Conservation (phyloP, 2,329 filamentous ascomycete species). For the Aspergillus sojae region DNA sequence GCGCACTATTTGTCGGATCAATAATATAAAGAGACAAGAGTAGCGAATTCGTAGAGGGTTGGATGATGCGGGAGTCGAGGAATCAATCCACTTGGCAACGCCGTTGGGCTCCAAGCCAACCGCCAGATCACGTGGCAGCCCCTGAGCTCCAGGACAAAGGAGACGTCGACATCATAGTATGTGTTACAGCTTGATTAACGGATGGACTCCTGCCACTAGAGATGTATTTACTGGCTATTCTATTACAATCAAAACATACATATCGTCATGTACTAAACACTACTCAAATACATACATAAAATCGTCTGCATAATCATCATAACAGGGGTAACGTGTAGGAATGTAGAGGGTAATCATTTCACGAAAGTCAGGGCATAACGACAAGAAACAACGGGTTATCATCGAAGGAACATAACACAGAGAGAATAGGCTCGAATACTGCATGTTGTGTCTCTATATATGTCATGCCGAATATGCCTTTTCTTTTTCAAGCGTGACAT, state of each 20-base stretch:
- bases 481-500: constrained; percentile 14
- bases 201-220: background rate
- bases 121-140: constrained; percentile 34
- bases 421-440: background rate
- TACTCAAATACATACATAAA: constrained; percentile 25
- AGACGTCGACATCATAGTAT: background rate
- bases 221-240: background rate
- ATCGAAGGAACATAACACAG: background rate
- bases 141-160: constrained; percentile 24
- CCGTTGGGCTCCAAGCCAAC: constrained; percentile 20
- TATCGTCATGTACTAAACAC: constrained; percentile 16
- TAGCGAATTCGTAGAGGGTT: background rate
- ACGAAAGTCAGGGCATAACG: background rate
- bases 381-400: constrained; percentile 4
- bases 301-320: constrained; percentile 25
- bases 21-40: constrained; percentile 5
- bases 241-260: background rate
- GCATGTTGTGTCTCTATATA: background rate
- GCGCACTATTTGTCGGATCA: constrained; percentile 15
- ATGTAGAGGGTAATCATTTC: constrained; percentile 1
- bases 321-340: constrained; percentile 13
- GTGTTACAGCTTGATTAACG: constrained; percentile 6
- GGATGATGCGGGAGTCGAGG: constrained; percentile 16
- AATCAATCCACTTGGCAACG: constrained; percentile 30
- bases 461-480: constrained; percentile 11